Conservation (phyloP, 805 yeast genomes). For the Candida sithepensis region DNA sequence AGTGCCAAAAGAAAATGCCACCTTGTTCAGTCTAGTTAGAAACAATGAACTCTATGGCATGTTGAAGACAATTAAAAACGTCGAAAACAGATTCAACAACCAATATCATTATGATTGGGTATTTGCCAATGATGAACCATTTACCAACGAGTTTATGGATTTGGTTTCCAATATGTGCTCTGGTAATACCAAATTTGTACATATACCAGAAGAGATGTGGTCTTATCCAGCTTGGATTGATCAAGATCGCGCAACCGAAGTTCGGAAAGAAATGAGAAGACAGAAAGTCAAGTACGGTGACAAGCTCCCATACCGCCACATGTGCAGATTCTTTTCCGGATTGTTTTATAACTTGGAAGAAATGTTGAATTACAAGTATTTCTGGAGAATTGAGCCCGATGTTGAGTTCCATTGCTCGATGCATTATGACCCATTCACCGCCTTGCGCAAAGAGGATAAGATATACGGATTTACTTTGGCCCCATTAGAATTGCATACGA, state of each 20-base stretch:
- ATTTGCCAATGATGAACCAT: slow-evolving; percentile 32
- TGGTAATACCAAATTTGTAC: slow-evolving; percentile 57
- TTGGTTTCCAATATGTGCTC: slow-evolving; percentile 46
- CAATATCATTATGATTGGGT: slow-evolving; percentile 69
- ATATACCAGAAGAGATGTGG: slow-evolving; percentile 62
- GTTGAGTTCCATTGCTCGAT: slow-evolving; percentile 55
- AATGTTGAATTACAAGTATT: slow-evolving; percentile 46
- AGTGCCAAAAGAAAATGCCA: slow-evolving; percentile 45
- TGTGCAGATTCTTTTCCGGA: slow-evolving; percentile 78
- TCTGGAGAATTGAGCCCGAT: slow-evolving; percentile 61
- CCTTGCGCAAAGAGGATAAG: slow-evolving; percentile 39
- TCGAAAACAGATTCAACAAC: slow-evolving; percentile 62
- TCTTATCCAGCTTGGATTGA: slow-evolving; percentile 64
- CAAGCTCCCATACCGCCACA: slow-evolving; percentile 49
- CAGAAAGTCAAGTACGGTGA: slow-evolving; percentile 44
- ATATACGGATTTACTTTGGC: slow-evolving; percentile 49
- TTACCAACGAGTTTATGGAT: slow-evolving; percentile 49
- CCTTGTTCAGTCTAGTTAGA: slow-evolving; percentile 64
- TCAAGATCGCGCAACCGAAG: slow-evolving; percentile 41
- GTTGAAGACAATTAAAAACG: slow-evolving; percentile 51
- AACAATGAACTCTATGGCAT: slow-evolving; percentile 56
- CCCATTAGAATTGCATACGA: slow-evolving; percentile 49
- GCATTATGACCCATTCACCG: slow-evolving; percentile 49
- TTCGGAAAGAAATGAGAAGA: slow-evolving; percentile 42
- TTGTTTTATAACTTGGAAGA: slow-evolving; percentile 46